A percentile compares a stretch with the other conserved stretches of the same genome.
phyloP scores from a whole-genome alignment of 192 early-diverging fungal species.

The Pecoramyces ruminantium region DNA sequence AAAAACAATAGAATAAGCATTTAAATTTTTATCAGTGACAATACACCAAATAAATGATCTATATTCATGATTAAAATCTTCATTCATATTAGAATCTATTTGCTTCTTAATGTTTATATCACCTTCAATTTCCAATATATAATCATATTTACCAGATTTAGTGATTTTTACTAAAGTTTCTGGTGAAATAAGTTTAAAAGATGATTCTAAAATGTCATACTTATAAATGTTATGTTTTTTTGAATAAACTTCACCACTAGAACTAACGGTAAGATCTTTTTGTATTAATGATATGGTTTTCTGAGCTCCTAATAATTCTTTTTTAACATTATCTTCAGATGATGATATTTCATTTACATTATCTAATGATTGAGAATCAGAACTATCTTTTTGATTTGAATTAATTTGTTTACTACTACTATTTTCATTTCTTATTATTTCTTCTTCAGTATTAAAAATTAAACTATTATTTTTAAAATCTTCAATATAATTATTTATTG shows the following conservation, averaged over 20 bases:
- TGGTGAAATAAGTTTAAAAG: not conserved
- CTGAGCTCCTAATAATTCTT: not conserved
- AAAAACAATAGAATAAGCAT: not conserved
- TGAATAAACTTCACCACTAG: not conserved
- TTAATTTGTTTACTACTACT: not conserved
- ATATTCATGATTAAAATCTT: slow-evolving; percentile 51
- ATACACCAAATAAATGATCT: slow-evolving; percentile 63
- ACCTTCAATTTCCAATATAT: slow-evolving; percentile 21
- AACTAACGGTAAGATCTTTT: not conserved
- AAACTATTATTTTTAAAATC: slow-evolving; percentile 1
- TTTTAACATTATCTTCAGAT: not conserved
- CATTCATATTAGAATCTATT: slow-evolving; percentile 58
- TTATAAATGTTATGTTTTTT: not conserved
- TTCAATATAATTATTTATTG: slow-evolving; percentile 23
- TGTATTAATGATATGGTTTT: not conserved
- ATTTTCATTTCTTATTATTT: not conserved
- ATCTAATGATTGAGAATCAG: not conserved
- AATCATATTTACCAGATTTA: slow-evolving; percentile 28
- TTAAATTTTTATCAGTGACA: not conserved
- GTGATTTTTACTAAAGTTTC: slow-evolving; percentile 15
- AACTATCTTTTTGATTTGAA: not conserved
- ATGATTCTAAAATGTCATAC: not conserved
- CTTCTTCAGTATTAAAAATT: slow-evolving; percentile 1
- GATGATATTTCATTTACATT: not conserved
- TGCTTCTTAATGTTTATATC: slow-evolving; percentile 25